These are phyloP conservation scores for Boechera stricta DNA, from an alignment of 345 rosid species.

Conservation along the genomic window DNA sequence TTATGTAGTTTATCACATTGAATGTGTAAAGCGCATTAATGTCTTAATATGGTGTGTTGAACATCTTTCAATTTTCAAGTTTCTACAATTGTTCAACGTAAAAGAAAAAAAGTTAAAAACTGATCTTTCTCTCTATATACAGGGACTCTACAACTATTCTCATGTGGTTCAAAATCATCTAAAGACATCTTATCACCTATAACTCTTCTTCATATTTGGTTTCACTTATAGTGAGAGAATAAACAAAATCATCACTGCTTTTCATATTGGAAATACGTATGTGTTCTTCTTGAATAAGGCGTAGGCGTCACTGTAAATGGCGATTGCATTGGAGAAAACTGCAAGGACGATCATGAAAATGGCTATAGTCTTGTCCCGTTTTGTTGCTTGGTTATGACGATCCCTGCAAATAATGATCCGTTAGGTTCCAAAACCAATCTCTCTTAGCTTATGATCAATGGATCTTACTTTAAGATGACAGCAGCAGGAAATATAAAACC, in stretches of 20 bases:
- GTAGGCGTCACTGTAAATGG: conserved; percentile 80
- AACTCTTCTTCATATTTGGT: not conserved
- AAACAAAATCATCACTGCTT: not conserved
- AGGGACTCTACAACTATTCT: conserved; percentile 14
- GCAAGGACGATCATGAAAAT: conserved; percentile 78
- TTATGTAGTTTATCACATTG: too few species aligned
- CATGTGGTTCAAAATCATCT: conserved; percentile 10
- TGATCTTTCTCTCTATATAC: conserved; percentile 13
- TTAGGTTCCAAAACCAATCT: conserved; percentile 1
- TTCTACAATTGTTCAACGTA: not conserved
- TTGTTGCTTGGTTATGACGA: conserved; percentile 71
- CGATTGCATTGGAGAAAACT: conserved; percentile 71
- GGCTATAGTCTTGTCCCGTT: conserved; percentile 65
- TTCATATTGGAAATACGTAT: conserved; percentile 9
- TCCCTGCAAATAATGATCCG: conserved; percentile 55
- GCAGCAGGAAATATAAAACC: conserved; percentile 96
- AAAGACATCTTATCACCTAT: not conserved
- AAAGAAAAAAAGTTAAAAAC: not conserved
- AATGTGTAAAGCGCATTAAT: too few species aligned
- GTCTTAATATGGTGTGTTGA: not conserved
- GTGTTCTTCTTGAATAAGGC: conserved; percentile 60
- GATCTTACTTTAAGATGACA: conserved; percentile 72
- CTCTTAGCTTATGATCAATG: conserved; percentile 6
- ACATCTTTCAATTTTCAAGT: not conserved
- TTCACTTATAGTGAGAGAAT: not conserved